Percentiles rank a stretch among this genome's conserved stretches.
These are phyloP conservation scores for Vitis hybrid DNA, from an alignment of 177 flowering plant genomes.

Conservation along the genomic window DNA sequence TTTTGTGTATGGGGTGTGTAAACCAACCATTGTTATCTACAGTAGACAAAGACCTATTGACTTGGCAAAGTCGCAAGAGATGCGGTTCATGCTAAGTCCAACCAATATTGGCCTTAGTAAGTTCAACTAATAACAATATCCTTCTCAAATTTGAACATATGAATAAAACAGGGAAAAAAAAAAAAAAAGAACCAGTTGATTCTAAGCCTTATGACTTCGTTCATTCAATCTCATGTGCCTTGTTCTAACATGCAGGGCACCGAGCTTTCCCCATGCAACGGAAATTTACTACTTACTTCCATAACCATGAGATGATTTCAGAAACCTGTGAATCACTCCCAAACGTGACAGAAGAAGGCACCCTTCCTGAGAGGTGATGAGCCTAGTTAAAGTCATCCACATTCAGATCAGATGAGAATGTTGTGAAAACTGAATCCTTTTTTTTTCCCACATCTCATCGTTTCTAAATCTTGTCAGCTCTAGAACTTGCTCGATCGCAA, in stretches of 20 bases:
- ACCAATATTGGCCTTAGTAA: constrained; percentile 37
- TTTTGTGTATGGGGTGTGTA: not conserved
- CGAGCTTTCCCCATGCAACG: constrained; percentile 18
- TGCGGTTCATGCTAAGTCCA: constrained; percentile 53
- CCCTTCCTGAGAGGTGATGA: constrained; percentile 28
- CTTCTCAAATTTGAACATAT: not conserved
- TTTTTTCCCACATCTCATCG: not conserved
- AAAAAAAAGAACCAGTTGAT: not conserved
- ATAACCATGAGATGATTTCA: constrained; percentile 15
- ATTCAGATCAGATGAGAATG: not conserved
- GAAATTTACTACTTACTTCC: constrained; percentile 9
- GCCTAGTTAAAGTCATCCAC: not conserved
- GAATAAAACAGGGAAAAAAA: not conserved
- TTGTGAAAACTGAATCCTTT: not conserved
- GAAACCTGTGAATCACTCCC: constrained; percentile 18
- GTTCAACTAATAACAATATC: constrained; percentile 10
- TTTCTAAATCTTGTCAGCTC: constrained; percentile 1
- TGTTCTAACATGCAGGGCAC: constrained; percentile 24
- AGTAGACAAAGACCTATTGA: constrained; percentile 67
- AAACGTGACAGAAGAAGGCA: constrained; percentile 14
- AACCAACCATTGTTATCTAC: constrained; percentile 11
- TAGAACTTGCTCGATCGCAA: constrained; percentile 18
- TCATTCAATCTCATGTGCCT: not conserved
- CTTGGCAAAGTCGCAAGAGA: constrained; percentile 62
- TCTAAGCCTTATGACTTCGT: too few species aligned